These are phyloP conservation scores for Citrus sp. DNA, from an alignment of 345 rosid species.

Conservation along the genomic window DNA sequence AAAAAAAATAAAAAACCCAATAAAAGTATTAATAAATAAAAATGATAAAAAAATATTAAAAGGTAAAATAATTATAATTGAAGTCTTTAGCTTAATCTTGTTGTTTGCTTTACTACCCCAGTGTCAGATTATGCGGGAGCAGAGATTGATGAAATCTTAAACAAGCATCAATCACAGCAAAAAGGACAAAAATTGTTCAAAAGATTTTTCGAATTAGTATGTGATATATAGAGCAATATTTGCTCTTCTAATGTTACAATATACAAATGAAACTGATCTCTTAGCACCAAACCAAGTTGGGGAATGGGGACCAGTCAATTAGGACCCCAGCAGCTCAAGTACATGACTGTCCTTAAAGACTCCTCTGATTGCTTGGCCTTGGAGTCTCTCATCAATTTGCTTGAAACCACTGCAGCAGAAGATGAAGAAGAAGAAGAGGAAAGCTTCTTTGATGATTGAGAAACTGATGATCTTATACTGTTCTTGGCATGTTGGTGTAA, in stretches of 20 bases:
- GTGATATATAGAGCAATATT: not conserved
- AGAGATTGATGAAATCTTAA: too few relatives aligned
- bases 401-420: constrained; percentile 4
- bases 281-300: constrained; percentile 14
- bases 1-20: too few relatives aligned
- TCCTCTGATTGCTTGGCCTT: constrained; percentile 34
- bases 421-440: constrained; percentile 29
- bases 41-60: too few relatives aligned
- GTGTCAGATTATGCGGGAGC: too few relatives aligned
- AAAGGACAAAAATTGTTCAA: too few relatives aligned
- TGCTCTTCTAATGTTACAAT: not conserved
- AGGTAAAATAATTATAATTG: too few relatives aligned
- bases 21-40: too few relatives aligned
- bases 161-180: too few relatives aligned
- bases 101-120: too few relatives aligned
- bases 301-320: not conserved
- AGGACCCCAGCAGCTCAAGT: constrained; percentile 49
- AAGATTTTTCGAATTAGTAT: not conserved
- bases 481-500: constrained; percentile 42
- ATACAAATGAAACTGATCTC: not conserved
- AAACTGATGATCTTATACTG: constrained; percentile 33
- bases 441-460: constrained; percentile 40
- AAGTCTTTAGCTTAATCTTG: too few relatives aligned
- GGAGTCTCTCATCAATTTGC: not conserved
- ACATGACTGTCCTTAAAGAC: constrained; percentile 50